phyloP scores from a whole-genome alignment of 441 rosid species.

The Arabidopsis hybrid region DNA sequence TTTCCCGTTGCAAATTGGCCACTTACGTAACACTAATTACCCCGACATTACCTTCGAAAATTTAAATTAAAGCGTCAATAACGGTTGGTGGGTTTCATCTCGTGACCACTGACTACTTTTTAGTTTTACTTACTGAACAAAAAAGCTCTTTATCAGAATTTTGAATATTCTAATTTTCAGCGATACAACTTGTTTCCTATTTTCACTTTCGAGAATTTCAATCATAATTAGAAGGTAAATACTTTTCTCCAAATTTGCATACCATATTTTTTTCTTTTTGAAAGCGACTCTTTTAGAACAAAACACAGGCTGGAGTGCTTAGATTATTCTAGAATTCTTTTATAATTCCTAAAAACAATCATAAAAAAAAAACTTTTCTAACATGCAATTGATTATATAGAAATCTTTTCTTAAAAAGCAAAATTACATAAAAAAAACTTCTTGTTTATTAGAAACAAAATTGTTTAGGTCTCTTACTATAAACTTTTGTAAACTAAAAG shows the following conservation, averaged over 20 bases:
- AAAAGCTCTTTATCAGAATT: background rate
- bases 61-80: constrained; percentile 40
- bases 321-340: background rate
- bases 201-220: background rate
- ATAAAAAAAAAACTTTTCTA: no score
- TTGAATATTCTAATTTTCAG: background rate
- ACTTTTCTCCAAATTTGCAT: background rate
- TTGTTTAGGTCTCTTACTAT: no score
- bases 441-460: no score
- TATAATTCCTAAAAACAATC: no score
- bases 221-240: background rate
- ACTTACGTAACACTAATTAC: constrained; percentile 7
- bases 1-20: constrained; percentile 37
- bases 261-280: background rate
- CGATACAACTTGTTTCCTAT: no score
- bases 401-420: no score
- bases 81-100: constrained; percentile 38
- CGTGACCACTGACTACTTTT: constrained; percentile 42
- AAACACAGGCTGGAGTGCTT: background rate
- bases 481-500: no score
- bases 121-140: constrained; percentile 23
- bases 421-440: no score
- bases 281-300: background rate
- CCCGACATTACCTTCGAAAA: constrained; percentile 34
- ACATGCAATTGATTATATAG: no score